These are phyloP conservation scores for Zarea fungicola DNA, from an alignment of 2,329 filamentous ascomycete genomes.

Conservation along the genomic window DNA sequence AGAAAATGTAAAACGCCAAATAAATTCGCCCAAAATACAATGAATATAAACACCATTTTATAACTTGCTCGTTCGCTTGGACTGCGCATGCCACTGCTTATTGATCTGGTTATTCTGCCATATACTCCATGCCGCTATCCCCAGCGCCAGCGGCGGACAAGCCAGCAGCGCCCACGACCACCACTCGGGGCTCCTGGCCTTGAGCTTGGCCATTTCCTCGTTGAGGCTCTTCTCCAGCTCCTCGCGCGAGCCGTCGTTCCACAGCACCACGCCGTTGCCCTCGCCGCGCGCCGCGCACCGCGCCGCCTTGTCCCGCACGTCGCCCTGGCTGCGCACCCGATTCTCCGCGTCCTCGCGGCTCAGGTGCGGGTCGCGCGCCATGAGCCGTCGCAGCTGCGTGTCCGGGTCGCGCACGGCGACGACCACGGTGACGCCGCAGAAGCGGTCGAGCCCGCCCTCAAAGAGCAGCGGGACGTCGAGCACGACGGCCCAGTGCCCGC, in stretches of 20 bases:
- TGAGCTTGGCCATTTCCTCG: slow-evolving; percentile 59
- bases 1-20: not conserved
- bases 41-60: not conserved
- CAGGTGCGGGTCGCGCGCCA: slow-evolving; percentile 70
- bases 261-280: slow-evolving; percentile 72
- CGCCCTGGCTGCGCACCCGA: slow-evolving; percentile 78
- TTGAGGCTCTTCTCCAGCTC: slow-evolving; percentile 64
- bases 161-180: slow-evolving; percentile 71
- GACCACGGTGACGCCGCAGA: slow-evolving; percentile 81
- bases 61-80: slow-evolving; percentile 33
- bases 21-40: not conserved
- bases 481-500: slow-evolving; percentile 81
- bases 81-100: slow-evolving; percentile 61
- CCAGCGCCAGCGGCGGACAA: slow-evolving; percentile 69
- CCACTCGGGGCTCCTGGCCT: slow-evolving; percentile 64
- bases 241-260: slow-evolving; percentile 77
- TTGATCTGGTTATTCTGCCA: slow-evolving; percentile 68
- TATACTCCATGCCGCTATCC: slow-evolving; percentile 65
- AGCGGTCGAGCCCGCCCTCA: slow-evolving; percentile 76
- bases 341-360: slow-evolving; percentile 83
- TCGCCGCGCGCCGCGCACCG: slow-evolving; percentile 61
- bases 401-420: slow-evolving; percentile 76
- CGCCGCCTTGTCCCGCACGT: slow-evolving; percentile 77
- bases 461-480: slow-evolving; percentile 90
- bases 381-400: slow-evolving; percentile 76